Evolutionary conservation across 768 basidiomycete genomes (phyloP).

Genomic region (Panus rudis): DNA sequence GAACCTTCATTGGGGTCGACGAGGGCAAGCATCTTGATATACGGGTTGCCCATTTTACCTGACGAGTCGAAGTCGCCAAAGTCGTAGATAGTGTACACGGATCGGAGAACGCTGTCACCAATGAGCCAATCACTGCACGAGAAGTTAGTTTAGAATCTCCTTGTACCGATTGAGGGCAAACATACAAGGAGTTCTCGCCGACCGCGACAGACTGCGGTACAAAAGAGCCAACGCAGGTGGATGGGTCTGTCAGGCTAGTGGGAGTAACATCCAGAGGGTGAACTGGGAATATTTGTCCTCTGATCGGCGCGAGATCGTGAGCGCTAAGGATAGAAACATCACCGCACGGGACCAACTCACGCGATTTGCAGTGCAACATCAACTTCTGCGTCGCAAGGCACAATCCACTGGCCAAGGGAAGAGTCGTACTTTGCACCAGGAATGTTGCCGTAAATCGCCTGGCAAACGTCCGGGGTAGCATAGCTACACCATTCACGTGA

Average conservation of each 20-base stretch:
- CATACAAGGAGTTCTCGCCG: slow-evolving; percentile 69
- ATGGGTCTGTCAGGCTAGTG: slow-evolving; percentile 33
- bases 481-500: slow-evolving; percentile 39
- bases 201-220: slow-evolving; percentile 57
- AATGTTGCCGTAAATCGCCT: slow-evolving; percentile 63
- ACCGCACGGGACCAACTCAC: too few relatives aligned
- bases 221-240: slow-evolving; percentile 68
- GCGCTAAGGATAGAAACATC: too few relatives aligned
- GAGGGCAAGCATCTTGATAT: slow-evolving; percentile 67
- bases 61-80: slow-evolving; percentile 70
- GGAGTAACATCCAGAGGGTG: slow-evolving; percentile 75
- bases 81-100: slow-evolving; percentile 77
- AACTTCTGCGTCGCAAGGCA: slow-evolving; percentile 71
- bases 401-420: slow-evolving; percentile 51
- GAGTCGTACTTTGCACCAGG: slow-evolving; percentile 56
- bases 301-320: slow-evolving; percentile 20
- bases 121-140: slow-evolving; percentile 66
- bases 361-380: slow-evolving; percentile 74
- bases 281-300: slow-evolving; percentile 68
- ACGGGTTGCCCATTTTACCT: slow-evolving; percentile 67
- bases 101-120: slow-evolving; percentile 79
- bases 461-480: slow-evolving; percentile 53
- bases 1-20: slow-evolving; percentile 66
- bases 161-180: slow-evolving; percentile 12
- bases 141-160: slow-evolving; percentile 6